phyloP scores from a whole-genome alignment of 2,329 filamentous ascomycete genomes.

The Metarhizium anisopliae region DNA sequence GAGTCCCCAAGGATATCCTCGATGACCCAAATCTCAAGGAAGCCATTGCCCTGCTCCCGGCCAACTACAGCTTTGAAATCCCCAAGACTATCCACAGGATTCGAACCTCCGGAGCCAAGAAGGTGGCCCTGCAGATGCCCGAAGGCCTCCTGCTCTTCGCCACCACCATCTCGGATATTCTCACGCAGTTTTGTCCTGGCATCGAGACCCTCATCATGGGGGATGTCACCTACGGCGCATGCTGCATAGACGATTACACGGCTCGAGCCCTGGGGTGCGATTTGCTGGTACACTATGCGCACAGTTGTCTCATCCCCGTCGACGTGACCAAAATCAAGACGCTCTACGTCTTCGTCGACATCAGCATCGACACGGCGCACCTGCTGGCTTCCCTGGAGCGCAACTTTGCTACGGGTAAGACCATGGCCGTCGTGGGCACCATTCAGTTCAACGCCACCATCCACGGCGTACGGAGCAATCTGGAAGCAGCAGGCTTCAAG shows the following conservation, averaged over 20 bases:
- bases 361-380: slow-evolving; percentile 86
- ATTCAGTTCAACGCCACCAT: slow-evolving; percentile 99
- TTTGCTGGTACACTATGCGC: slow-evolving; percentile 90
- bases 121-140: slow-evolving; percentile 91
- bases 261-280: slow-evolving; percentile 90
- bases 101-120: slow-evolving; percentile 66
- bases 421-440: slow-evolving; percentile 86
- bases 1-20: slow-evolving; percentile 79
- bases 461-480: slow-evolving; percentile 67
- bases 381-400: slow-evolving; percentile 77
- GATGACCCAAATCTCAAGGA: slow-evolving; percentile 78
- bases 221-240: slow-evolving; percentile 96
- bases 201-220: slow-evolving; percentile 97
- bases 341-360: slow-evolving; percentile 96
- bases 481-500: slow-evolving; percentile 78
- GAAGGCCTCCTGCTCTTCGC: slow-evolving; percentile 93
- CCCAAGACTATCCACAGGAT: slow-evolving; percentile 97
- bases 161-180: slow-evolving; percentile 93
- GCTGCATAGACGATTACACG: slow-evolving; percentile 98
- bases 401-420: slow-evolving; percentile 80
- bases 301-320: slow-evolving; percentile 92
- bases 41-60: slow-evolving; percentile 76
- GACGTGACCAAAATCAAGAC: slow-evolving; percentile 96
- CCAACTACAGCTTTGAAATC: slow-evolving; percentile 98
- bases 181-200: slow-evolving; percentile 87